A percentile compares a stretch with the other conserved stretches of the same genome.
Evolutionary conservation across 192 early-diverging fungal species (phyloP).

Genomic region (Gigaspora rosea): DNA sequence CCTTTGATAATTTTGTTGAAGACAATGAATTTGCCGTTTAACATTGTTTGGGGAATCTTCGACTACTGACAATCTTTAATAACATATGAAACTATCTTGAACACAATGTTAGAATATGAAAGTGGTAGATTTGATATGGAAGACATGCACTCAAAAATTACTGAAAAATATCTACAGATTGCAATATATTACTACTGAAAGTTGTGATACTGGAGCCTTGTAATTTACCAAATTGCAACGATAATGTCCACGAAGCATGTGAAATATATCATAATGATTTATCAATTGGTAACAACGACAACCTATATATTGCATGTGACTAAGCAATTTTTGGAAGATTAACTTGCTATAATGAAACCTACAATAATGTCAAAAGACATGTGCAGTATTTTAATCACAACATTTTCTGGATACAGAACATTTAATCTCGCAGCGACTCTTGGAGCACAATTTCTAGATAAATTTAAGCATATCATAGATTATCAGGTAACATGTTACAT

Average conservation of each 20-base stretch:
- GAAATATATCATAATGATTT: constrained; percentile 18
- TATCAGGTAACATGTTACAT: constrained; percentile 1
- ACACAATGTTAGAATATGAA: constrained; percentile 5
- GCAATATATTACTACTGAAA: neutral
- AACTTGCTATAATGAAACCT: neutral
- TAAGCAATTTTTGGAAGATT: too few relatives aligned
- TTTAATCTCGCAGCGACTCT: neutral
- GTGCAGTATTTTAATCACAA: neutral
- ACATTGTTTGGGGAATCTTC: constrained; percentile 1
- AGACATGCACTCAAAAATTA: too few relatives aligned
- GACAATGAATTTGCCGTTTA: neutral
- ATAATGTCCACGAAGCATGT: constrained; percentile 8
- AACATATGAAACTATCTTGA: constrained; percentile 2
- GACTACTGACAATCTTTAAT: neutral
- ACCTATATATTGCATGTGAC: constrained; percentile 11
- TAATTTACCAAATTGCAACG: neutral
- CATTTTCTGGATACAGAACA: neutral
- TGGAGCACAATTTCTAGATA: neutral
- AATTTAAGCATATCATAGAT: constrained; percentile 5
- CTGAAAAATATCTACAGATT: neutral
- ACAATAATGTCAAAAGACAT: neutral
- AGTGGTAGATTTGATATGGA: neutral
- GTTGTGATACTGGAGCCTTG: neutral
- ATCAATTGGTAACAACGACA: neutral
- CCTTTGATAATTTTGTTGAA: neutral